Evolutionary conservation across 2,329 filamentous ascomycete species (phyloP).

Genomic region (Huntiella decipiens): DNA sequence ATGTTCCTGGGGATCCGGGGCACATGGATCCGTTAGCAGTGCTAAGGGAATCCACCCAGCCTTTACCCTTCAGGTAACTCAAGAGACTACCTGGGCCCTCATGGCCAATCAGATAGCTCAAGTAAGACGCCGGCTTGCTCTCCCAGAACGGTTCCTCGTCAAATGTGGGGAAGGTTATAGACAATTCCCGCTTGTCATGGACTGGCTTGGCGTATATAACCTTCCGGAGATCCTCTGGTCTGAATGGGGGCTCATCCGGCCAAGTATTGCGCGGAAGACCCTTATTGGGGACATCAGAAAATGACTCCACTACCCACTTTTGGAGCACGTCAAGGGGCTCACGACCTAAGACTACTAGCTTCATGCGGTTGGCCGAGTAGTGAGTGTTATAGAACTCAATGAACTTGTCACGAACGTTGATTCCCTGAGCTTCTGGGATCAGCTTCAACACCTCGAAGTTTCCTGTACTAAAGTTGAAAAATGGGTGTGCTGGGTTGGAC

Average conservation of each 20-base stretch:
- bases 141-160: slow-evolving; percentile 68
- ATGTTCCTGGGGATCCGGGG: slow-evolving; percentile 57
- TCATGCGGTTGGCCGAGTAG: slow-evolving; percentile 89
- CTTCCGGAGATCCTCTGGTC: slow-evolving; percentile 32
- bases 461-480: slow-evolving; percentile 79
- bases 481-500: slow-evolving; percentile 76
- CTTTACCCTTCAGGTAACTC: slow-evolving; percentile 73
- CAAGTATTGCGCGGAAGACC: slow-evolving; percentile 44
- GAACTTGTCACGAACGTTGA: slow-evolving; percentile 78
- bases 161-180: slow-evolving; percentile 66
- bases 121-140: slow-evolving; percentile 65
- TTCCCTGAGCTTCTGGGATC: slow-evolving; percentile 54
- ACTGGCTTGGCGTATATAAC: slow-evolving; percentile 82
- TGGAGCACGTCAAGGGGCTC: slow-evolving; percentile 70
- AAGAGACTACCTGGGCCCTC: slow-evolving; percentile 86
- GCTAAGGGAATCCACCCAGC: slow-evolving; percentile 70
- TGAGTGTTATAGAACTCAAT: slow-evolving; percentile 79
- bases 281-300: slow-evolving; percentile 67
- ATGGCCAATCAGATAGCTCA: slow-evolving; percentile 77
- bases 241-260: slow-evolving; percentile 31
- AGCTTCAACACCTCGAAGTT: slow-evolving; percentile 75
- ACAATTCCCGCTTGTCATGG: slow-evolving; percentile 65
- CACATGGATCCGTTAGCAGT: slow-evolving; percentile 61
- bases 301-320: slow-evolving; percentile 67
- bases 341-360: slow-evolving; percentile 67